Evolutionary conservation across 441 rosid species (phyloP).

Genomic region (Brassica hybrid): DNA sequence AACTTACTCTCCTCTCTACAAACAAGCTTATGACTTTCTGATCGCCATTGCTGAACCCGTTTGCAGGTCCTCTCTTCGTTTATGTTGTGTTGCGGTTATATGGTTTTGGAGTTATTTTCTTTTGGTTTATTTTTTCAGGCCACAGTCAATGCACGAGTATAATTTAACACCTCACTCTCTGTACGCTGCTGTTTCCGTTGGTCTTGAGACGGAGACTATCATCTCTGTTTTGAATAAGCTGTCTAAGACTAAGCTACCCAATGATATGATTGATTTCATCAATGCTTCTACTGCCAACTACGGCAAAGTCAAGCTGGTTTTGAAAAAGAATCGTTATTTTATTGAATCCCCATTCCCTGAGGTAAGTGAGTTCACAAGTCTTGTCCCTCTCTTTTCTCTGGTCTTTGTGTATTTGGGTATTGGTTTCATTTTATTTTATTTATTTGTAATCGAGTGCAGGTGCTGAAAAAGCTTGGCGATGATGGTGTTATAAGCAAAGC

Average conservation of each 20-base stretch:
- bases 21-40: slow-evolving; percentile 94
- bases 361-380: slow-evolving; percentile 49
- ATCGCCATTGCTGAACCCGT: slow-evolving; percentile 97
- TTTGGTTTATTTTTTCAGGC: no score
- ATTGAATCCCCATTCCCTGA: slow-evolving; percentile 92
- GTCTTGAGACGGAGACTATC: slow-evolving; percentile 89
- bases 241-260: slow-evolving; percentile 90
- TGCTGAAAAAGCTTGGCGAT: slow-evolving; percentile 72
- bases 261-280: slow-evolving; percentile 85
- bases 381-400: slow-evolving; percentile 24
- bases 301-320: slow-evolving; percentile 95
- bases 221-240: slow-evolving; percentile 81
- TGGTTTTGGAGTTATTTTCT: neutral
- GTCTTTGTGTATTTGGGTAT: neutral
- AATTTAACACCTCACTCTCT: slow-evolving; percentile 91
- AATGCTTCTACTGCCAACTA: slow-evolving; percentile 88
- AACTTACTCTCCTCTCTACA: slow-evolving; percentile 82
- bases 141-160: slow-evolving; percentile 95
- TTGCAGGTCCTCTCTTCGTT: slow-evolving; percentile 85
- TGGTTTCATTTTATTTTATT: neutral
- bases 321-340: slow-evolving; percentile 85
- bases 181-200: slow-evolving; percentile 95
- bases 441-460: slow-evolving; percentile 46
- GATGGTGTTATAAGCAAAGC: slow-evolving; percentile 75
- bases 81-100: no score